Evolutionary conservation across 768 basidiomycete genomes (phyloP).

Genomic region (Lentinus tigrinus): DNA sequence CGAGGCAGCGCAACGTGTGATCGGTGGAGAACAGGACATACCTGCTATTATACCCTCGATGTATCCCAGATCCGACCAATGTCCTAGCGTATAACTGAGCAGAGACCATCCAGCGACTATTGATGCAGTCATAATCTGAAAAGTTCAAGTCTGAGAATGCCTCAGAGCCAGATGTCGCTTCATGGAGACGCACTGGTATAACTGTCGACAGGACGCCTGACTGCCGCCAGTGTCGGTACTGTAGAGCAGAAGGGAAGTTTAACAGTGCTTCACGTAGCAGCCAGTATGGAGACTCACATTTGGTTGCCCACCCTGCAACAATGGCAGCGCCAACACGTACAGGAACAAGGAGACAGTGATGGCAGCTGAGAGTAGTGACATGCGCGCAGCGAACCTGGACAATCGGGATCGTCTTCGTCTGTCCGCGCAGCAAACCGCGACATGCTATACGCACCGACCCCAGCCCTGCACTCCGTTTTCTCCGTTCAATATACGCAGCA

Average conservation of each 20-base stretch:
- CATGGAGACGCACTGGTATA: conserved; percentile 47
- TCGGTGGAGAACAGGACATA: conserved; percentile 33
- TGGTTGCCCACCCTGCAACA: conserved; percentile 64
- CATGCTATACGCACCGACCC: conserved; percentile 47
- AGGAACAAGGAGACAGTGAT: conserved; percentile 70
- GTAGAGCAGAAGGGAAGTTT: conserved; percentile 3
- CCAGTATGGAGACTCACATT: conserved; percentile 48
- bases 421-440: background rate
- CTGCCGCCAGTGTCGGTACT: conserved; percentile 77
- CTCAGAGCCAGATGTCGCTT: background rate
- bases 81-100: conserved; percentile 60
- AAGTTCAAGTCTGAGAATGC: background rate
- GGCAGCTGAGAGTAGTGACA: conserved; percentile 53
- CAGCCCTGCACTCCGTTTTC: conserved; percentile 41
- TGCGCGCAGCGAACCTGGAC: conserved; percentile 41
- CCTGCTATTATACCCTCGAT: conserved; percentile 62
- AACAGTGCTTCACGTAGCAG: background rate
- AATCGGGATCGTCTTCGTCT: background rate
- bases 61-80: conserved; percentile 66
- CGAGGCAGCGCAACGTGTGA: background rate
- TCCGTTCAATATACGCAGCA: conserved; percentile 41
- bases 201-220: conserved; percentile 66
- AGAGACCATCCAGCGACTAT: conserved; percentile 71
- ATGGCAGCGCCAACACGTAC: conserved; percentile 68
- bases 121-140: conserved; percentile 56